These are phyloP conservation scores for Pugionium dolabratum DNA, from an alignment of 345 rosid species.

Conservation along the genomic window DNA sequence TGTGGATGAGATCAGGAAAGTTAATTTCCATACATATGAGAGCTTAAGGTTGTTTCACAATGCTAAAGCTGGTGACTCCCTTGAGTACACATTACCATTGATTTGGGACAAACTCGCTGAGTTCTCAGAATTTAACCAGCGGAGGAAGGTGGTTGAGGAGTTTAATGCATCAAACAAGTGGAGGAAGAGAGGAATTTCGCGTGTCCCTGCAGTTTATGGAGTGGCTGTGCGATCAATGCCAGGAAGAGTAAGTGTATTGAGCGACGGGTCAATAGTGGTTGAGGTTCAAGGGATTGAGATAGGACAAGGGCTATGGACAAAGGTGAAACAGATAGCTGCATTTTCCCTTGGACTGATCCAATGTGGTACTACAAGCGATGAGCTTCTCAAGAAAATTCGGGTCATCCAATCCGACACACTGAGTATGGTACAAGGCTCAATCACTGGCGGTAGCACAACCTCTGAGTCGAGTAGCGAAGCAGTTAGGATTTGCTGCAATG, in stretches of 20 bases:
- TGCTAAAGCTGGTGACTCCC: constrained; percentile 52
- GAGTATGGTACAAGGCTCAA: constrained; percentile 80
- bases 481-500: constrained; percentile 64
- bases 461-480: constrained; percentile 91
- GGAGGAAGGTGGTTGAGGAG: constrained; percentile 54
- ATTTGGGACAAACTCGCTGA: constrained; percentile 73
- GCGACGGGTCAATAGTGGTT: constrained; percentile 81
- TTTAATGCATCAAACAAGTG: constrained; percentile 63
- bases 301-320: constrained; percentile 97
- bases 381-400: constrained; percentile 63
- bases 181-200: constrained; percentile 81
- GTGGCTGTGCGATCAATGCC: constrained; percentile 55
- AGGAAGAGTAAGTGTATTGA: constrained; percentile 76
- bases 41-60: constrained; percentile 59
- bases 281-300: constrained; percentile 94
- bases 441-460: constrained; percentile 81
- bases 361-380: constrained; percentile 49
- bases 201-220: constrained; percentile 61
- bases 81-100: constrained; percentile 71
- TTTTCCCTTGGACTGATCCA: constrained; percentile 65
- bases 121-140: constrained; percentile 49
- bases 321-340: constrained; percentile 88
- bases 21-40: constrained; percentile 68
- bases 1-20: constrained; percentile 61
- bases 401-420: constrained; percentile 72